phyloP scores from a whole-genome alignment of 768 basidiomycete species.

The Auricularia heimuer region DNA sequence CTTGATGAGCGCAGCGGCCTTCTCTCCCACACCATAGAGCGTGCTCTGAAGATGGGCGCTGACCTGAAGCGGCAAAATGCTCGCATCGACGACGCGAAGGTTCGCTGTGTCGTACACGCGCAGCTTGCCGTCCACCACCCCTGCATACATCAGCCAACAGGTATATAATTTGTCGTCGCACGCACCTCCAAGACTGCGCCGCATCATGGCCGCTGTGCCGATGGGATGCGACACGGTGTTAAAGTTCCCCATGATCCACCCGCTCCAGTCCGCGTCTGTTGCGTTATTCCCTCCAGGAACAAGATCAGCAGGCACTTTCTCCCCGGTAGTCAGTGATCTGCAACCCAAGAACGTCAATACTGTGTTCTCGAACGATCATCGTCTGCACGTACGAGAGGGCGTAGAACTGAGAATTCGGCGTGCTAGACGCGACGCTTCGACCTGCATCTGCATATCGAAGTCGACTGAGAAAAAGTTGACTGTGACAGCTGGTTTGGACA shows the following conservation, averaged over 20 bases:
- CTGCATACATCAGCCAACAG: neutral
- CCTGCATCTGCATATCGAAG: conserved; percentile 40
- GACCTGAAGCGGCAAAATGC: conserved; percentile 38
- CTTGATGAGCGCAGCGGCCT: conserved; percentile 26
- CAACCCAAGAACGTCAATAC: neutral
- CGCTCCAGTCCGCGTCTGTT: conserved; percentile 35
- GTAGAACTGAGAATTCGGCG: conserved; percentile 31
- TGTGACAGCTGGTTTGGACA: conserved; percentile 34
- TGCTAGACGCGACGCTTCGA: conserved; percentile 36
- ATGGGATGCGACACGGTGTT: conserved; percentile 40
- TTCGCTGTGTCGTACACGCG: conserved; percentile 14
- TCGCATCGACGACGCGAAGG: conserved; percentile 44
- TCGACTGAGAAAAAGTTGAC: conserved; percentile 43
- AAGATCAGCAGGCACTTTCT: conserved; percentile 33
- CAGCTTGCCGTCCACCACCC: conserved; percentile 13
- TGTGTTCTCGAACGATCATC: neutral
- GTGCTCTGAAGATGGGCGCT: conserved; percentile 38
- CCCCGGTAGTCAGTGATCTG: conserved; percentile 31
- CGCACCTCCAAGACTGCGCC: conserved; percentile 20
- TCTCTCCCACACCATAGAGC: conserved; percentile 45
- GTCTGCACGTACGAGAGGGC: conserved; percentile 30
- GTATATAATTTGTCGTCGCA: neutral
- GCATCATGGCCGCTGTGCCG: conserved; percentile 31
- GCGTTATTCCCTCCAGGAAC: conserved; percentile 34
- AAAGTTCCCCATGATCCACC: conserved; percentile 35